phyloP scores from a whole-genome alignment of 164 flowering plant genomes.

The Kingdonia uniflora region DNA sequence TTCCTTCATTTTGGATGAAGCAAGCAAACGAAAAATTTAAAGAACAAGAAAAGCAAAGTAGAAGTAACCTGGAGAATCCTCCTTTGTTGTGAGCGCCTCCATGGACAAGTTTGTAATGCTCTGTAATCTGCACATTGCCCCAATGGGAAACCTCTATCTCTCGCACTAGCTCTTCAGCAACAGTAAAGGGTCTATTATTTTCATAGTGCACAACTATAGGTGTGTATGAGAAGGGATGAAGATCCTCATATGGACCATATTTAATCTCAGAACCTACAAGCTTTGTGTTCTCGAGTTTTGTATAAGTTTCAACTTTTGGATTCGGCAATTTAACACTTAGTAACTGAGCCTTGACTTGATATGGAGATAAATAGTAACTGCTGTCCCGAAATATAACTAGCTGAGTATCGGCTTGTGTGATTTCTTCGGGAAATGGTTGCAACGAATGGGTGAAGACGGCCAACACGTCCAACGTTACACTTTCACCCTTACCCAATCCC shows the following conservation, averaged over 20 bases:
- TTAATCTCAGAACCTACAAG: conserved; percentile 71
- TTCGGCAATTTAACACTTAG: conserved; percentile 58
- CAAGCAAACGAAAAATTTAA: background rate
- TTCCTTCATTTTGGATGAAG: background rate
- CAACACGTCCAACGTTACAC: conserved; percentile 46
- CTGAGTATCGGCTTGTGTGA: conserved; percentile 76
- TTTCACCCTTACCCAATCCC: conserved; percentile 49
- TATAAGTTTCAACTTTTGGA: conserved; percentile 72
- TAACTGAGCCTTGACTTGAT: conserved; percentile 55
- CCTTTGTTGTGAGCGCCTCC: conserved; percentile 81
- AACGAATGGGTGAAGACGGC: conserved; percentile 58
- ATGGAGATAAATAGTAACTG: conserved; percentile 75
- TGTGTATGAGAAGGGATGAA: conserved; percentile 55
- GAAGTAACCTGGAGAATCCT: conserved; percentile 77
- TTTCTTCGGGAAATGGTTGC: conserved; percentile 82
- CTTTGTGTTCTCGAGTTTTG: conserved; percentile 61
- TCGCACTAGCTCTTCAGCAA: conserved; percentile 67
- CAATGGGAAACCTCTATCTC: conserved; percentile 95
- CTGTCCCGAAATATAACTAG: conserved; percentile 69
- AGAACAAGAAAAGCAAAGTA: background rate
- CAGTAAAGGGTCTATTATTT: conserved; percentile 63
- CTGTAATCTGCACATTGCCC: conserved; percentile 90
- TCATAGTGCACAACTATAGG: conserved; percentile 71
- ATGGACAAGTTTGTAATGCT: conserved; percentile 69
- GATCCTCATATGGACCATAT: conserved; percentile 78